Evolutionary conservation across 257 asterid genomes (phyloP).

Genomic region (Primulina tabacum): DNA sequence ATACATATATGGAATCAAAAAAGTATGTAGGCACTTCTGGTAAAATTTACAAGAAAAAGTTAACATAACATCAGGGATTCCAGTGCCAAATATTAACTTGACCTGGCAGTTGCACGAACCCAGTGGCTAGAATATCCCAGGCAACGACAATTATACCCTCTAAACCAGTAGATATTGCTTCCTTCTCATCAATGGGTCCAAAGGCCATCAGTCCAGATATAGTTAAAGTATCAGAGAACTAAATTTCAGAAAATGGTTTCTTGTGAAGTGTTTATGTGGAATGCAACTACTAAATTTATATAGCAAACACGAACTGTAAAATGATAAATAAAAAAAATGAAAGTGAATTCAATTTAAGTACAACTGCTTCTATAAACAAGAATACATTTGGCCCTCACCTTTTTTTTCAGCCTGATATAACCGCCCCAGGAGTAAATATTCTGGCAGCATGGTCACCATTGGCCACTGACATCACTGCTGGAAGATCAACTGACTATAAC

Average conservation of each 20-base stretch:
- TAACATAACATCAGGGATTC: neutral
- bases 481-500: slow-evolving; percentile 41
- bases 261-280: neutral
- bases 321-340: no score
- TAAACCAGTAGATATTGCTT: slow-evolving; percentile 27
- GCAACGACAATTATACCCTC: slow-evolving; percentile 38
- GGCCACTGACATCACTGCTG: slow-evolving; percentile 37
- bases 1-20: slow-evolving; percentile 35
- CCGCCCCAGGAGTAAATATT: slow-evolving; percentile 62
- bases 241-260: neutral
- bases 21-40: slow-evolving; percentile 33
- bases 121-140: slow-evolving; percentile 42
- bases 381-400: neutral
- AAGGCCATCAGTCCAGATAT: slow-evolving; percentile 49
- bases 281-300: neutral
- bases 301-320: no score
- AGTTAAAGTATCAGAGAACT: slow-evolving; percentile 32
- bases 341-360: no score
- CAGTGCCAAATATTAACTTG: slow-evolving; percentile 1
- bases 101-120: slow-evolving; percentile 37
- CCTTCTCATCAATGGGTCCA: slow-evolving; percentile 38
- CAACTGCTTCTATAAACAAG: no score
- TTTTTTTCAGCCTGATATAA: slow-evolving; percentile 52
- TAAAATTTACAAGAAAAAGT: neutral
- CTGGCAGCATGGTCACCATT: slow-evolving; percentile 69